These are phyloP conservation scores for Beverwykella pulmonaria DNA, from an alignment of 495 filamentous ascomycete species.

Conservation along the genomic window DNA sequence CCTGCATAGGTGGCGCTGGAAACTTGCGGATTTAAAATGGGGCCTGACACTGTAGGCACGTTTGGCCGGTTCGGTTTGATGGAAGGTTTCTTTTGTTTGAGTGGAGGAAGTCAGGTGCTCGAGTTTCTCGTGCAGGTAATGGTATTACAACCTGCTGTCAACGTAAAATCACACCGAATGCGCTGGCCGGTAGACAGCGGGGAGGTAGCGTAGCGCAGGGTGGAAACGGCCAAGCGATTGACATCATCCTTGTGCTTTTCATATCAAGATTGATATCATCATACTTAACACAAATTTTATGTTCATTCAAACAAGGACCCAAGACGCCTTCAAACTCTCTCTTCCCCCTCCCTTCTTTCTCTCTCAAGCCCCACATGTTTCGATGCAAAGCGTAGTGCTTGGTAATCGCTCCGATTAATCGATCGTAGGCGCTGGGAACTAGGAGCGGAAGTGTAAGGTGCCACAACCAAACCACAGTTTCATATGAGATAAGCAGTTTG, in stretches of 20 bases:
- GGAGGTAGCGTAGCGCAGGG: neutral
- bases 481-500: neutral
- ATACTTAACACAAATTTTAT: neutral
- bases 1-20: constrained; percentile 1
- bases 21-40: neutral
- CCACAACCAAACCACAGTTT: neutral
- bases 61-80: neutral
- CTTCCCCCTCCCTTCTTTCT: no score
- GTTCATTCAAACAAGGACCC: neutral
- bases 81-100: neutral
- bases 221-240: neutral
- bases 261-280: neutral
- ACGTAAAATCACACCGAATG: neutral
- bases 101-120: neutral
- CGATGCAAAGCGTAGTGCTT: no score
- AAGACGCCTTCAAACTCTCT: no score
- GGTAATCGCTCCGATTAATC: neutral
- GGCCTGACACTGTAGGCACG: neutral
- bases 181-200: neutral
- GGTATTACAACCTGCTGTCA: neutral
- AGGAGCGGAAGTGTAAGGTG: constrained; percentile 1
- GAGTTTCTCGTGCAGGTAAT: neutral
- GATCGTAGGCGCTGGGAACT: neutral
- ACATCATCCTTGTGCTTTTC: neutral
- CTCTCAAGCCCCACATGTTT: no score